phyloP scores from a whole-genome alignment of 2,329 filamentous ascomycete species.

The Diaporthe vaccinii region DNA sequence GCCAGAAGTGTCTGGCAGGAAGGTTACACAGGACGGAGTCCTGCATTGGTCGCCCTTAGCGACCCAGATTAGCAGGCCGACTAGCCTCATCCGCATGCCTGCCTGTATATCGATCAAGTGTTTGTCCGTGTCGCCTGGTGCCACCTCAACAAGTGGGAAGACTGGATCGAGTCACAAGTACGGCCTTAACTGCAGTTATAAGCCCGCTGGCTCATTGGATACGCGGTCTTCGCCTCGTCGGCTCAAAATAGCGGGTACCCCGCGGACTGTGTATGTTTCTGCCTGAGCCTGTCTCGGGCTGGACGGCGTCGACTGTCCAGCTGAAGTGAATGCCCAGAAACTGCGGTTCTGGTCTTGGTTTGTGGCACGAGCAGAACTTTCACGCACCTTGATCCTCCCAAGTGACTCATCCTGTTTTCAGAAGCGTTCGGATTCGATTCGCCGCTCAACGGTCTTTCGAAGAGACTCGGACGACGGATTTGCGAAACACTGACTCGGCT shows the following conservation, averaged over 20 bases:
- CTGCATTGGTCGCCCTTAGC: constrained; percentile 32
- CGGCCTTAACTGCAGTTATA: constrained; percentile 35
- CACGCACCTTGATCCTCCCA: constrained; percentile 7
- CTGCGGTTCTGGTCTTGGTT: constrained; percentile 20
- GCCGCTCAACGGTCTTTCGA: constrained; percentile 15
- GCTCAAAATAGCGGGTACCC: constrained; percentile 10
- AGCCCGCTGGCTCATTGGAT: neutral
- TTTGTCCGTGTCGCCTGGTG: constrained; percentile 34
- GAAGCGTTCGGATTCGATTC: neutral
- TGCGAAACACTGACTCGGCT: constrained; percentile 10
- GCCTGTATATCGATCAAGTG: constrained; percentile 23
- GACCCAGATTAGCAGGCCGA: constrained; percentile 24
- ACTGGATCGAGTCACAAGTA: constrained; percentile 19
- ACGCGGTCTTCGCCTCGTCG: constrained; percentile 35
- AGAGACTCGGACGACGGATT: constrained; percentile 19
- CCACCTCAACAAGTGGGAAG: constrained; percentile 22
- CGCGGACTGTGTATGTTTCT: constrained; percentile 38
- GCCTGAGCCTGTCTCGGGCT: constrained; percentile 40
- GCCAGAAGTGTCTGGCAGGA: constrained; percentile 37
- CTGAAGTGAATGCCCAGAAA: constrained; percentile 16
- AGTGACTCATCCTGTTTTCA: constrained; percentile 20
- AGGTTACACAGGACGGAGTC: constrained; percentile 32
- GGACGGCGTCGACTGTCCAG: constrained; percentile 6
- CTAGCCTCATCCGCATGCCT: constrained; percentile 2
- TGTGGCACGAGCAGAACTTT: constrained; percentile 24